phyloP scores from a whole-genome alignment of 2,329 filamentous ascomycete species.

The Bretziella fagacearum region DNA sequence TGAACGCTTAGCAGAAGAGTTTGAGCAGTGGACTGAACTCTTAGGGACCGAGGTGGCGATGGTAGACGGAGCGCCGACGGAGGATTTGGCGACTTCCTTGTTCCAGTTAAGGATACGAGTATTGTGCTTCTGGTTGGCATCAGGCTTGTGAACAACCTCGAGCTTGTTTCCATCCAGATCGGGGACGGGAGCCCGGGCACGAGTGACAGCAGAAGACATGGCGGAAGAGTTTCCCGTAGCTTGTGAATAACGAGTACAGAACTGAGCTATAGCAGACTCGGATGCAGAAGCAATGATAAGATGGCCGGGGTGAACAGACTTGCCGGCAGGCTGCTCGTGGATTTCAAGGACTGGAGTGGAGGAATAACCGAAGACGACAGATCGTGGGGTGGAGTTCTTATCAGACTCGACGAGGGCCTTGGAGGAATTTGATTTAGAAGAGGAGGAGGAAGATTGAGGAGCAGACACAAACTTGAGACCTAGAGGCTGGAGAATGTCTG shows the following conservation, averaged over 20 bases:
- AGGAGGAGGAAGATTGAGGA: not conserved
- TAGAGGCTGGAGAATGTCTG: conserved; percentile 59
- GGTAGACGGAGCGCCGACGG: conserved; percentile 4
- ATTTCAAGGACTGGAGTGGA: conserved; percentile 7
- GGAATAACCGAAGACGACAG: conserved; percentile 6
- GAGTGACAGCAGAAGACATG: conserved; percentile 4
- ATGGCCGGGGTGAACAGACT: conserved; percentile 6
- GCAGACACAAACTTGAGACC: conserved; percentile 44
- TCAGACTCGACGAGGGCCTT: not conserved
- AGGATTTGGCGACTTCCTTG: conserved; percentile 25
- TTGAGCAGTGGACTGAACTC: not conserved
- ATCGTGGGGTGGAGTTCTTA: not conserved
- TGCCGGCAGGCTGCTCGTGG: not conserved
- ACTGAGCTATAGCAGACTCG: conserved; percentile 5
- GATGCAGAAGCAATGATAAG: conserved; percentile 1
- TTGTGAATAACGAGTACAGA: conserved; percentile 1
- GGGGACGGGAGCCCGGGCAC: conserved; percentile 37
- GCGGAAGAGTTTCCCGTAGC: not conserved
- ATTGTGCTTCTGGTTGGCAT: conserved; percentile 19
- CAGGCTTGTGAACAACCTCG: conserved; percentile 49
- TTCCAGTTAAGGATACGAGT: conserved; percentile 34
- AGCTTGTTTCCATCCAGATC: conserved; percentile 76
- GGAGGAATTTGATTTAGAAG: not conserved
- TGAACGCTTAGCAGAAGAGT: conserved; percentile 4
- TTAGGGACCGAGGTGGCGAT: conserved; percentile 4